Evolutionary conservation across 257 asterid species (phyloP).

Genomic region (Marsdenia floribunda): DNA sequence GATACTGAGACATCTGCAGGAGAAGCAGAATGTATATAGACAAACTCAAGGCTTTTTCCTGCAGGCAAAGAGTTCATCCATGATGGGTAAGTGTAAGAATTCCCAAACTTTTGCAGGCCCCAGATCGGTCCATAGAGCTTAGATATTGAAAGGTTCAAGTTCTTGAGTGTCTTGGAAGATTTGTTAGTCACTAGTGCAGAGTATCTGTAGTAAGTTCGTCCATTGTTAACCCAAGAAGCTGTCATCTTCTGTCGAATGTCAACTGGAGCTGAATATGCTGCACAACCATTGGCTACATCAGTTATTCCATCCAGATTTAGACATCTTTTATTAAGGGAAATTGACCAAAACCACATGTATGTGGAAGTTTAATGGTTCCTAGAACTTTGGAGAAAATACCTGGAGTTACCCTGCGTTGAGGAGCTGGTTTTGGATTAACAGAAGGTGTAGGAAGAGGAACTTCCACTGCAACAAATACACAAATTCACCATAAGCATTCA

Average conservation of each 20-base stretch:
- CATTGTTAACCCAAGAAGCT: conserved; percentile 59
- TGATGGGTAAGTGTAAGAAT: conserved; percentile 69
- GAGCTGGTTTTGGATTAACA: conserved; percentile 34
- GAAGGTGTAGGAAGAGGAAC: conserved; percentile 45
- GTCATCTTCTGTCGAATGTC: conserved; percentile 52
- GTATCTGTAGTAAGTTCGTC: conserved; percentile 77
- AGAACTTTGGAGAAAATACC: conserved; percentile 34
- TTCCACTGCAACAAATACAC: conserved; percentile 33
- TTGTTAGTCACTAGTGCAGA: conserved; percentile 62
- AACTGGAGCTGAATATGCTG: conserved; percentile 41
- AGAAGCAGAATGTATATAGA: conserved; percentile 79
- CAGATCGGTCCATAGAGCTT: conserved; percentile 88
- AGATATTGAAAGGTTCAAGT: conserved; percentile 55
- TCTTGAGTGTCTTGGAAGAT: conserved; percentile 68
- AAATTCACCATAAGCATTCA: not conserved
- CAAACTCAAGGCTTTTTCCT: conserved; percentile 87
- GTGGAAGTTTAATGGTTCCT: not conserved
- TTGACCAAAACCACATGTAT: not conserved
- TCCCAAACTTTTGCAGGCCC: conserved; percentile 77
- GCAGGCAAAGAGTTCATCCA: conserved; percentile 71
- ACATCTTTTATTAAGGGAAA: not conserved
- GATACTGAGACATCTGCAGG: conserved; percentile 76
- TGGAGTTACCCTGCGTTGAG: conserved; percentile 44
- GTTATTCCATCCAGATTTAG: not conserved
- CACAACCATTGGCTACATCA: conserved; percentile 3